These are phyloP conservation scores for Sergeia podlipaevii DNA, from an alignment of 208 protist genomes.

Conservation along the genomic window DNA sequence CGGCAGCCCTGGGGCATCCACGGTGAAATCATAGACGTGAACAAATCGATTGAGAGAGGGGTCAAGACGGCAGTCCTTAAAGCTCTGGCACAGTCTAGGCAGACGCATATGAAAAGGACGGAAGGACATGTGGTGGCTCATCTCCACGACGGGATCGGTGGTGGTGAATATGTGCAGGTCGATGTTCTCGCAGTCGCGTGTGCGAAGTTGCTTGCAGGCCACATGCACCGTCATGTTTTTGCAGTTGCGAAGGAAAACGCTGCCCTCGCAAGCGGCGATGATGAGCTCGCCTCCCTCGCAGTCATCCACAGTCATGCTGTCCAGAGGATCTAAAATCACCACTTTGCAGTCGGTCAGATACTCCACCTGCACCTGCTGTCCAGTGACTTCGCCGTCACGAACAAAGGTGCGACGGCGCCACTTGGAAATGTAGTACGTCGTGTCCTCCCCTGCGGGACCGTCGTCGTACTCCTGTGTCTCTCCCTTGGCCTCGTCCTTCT, in stretches of 20 bases:
- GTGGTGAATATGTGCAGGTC: slow-evolving; percentile 84
- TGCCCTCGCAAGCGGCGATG: slow-evolving; percentile 88
- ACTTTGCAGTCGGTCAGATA: slow-evolving; percentile 85
- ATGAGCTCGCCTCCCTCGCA: slow-evolving; percentile 91
- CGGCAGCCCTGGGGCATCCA: slow-evolving; percentile 48
- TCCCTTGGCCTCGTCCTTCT: slow-evolving; percentile 4
- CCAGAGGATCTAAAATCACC: slow-evolving; percentile 80
- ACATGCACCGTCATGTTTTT: slow-evolving; percentile 89
- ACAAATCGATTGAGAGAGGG: slow-evolving; percentile 80
- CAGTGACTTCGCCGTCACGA: slow-evolving; percentile 64
- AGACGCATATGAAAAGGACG: slow-evolving; percentile 78
- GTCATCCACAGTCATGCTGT: slow-evolving; percentile 91
- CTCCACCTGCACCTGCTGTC: slow-evolving; percentile 88
- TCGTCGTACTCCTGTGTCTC: slow-evolving; percentile 19
- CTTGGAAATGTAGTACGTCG: slow-evolving; percentile 81
- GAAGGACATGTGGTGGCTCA: slow-evolving; percentile 84
- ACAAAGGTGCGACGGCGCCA: slow-evolving; percentile 64
- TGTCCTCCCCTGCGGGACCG: slow-evolving; percentile 54
- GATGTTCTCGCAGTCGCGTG: slow-evolving; percentile 83
- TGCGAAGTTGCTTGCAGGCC: slow-evolving; percentile 92
- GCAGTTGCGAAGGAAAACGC: slow-evolving; percentile 92
- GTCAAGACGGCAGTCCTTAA: slow-evolving; percentile 61
- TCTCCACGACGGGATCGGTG: slow-evolving; percentile 90
- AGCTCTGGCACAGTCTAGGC: slow-evolving; percentile 47
- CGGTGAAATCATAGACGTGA: slow-evolving; percentile 92